Conservation (phyloP, 2,329 filamentous ascomycete species). For the Venturia carpophila region DNA sequence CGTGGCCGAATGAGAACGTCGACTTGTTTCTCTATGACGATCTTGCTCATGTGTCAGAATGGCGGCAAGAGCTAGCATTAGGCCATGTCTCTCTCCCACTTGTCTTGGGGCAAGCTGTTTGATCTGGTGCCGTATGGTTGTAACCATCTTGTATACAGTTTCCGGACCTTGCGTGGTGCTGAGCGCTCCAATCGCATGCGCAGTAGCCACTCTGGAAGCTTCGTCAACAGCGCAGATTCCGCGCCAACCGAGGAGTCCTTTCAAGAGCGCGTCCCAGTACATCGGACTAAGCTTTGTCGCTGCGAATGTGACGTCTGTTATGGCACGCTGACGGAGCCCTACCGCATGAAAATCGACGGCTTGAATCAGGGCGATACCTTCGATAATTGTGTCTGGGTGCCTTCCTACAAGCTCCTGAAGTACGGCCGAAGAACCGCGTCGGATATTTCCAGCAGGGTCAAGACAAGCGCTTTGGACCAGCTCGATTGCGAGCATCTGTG, state of each 20-base stretch:
- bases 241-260: constrained; percentile 72
- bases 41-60: constrained; percentile 28
- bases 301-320: constrained; percentile 64
- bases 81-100: constrained; percentile 61
- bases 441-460: constrained; percentile 87
- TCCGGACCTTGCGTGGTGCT: constrained; percentile 32
- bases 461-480: constrained; percentile 74
- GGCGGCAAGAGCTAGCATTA: constrained; percentile 54
- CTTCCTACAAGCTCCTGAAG: constrained; percentile 89
- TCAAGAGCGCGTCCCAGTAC: constrained; percentile 62
- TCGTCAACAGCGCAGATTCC: constrained; percentile 76
- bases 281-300: constrained; percentile 56
- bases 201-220: constrained; percentile 63
- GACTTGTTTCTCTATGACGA: background rate
- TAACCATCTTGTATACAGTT: constrained; percentile 34
- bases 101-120: constrained; percentile 47
- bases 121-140: constrained; percentile 39
- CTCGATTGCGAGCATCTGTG: constrained; percentile 69
- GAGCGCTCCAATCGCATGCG: constrained; percentile 58
- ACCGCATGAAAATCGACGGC: constrained; percentile 89
- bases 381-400: constrained; percentile 73
- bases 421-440: constrained; percentile 84
- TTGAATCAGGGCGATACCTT: constrained; percentile 82
- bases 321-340: constrained; percentile 74
- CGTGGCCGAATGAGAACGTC: constrained; percentile 17